Percentiles rank a stretch among this genome's conserved stretches.
phyloP scores from a whole-genome alignment of 2,329 filamentous ascomycete genomes.

The Neofusicoccum kwambonambiense region DNA sequence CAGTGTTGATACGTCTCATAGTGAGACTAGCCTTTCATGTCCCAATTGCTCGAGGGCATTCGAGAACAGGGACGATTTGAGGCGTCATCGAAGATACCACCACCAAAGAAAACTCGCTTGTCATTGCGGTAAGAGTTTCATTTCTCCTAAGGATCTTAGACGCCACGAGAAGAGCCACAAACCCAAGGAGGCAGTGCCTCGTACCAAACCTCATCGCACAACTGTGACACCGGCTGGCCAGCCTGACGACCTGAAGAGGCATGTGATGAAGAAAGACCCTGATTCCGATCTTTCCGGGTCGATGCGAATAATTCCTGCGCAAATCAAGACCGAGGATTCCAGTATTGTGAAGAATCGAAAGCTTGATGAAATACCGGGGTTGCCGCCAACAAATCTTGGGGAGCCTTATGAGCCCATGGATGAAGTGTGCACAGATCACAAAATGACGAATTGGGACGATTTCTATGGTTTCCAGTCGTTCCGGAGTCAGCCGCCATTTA shows the following conservation, averaged over 20 bases:
- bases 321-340: too few relatives aligned
- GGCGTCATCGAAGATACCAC: constrained; percentile 13
- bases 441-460: too few relatives aligned
- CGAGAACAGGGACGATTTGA: background rate
- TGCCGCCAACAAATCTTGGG: too few relatives aligned
- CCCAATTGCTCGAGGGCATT: background rate
- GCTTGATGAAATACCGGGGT: too few relatives aligned
- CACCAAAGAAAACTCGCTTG: background rate
- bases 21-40: background rate
- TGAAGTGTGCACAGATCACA: too few relatives aligned
- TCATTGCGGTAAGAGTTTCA: background rate
- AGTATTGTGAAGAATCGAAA: too few relatives aligned
- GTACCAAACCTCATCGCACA: background rate
- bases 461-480: too few relatives aligned
- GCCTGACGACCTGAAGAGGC: background rate
- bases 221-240: background rate
- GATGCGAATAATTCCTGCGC: too few relatives aligned
- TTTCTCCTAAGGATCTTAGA: constrained; percentile 10
- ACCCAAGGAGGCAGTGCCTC: background rate
- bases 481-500: too few relatives aligned
- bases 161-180: constrained; percentile 1
- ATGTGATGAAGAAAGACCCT: too few relatives aligned
- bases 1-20: background rate
- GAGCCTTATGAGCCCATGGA: too few relatives aligned
- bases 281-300: too few relatives aligned